Conservation (phyloP, 768 basidiomycete genomes). For the Glaciozyma antarctica region DNA sequence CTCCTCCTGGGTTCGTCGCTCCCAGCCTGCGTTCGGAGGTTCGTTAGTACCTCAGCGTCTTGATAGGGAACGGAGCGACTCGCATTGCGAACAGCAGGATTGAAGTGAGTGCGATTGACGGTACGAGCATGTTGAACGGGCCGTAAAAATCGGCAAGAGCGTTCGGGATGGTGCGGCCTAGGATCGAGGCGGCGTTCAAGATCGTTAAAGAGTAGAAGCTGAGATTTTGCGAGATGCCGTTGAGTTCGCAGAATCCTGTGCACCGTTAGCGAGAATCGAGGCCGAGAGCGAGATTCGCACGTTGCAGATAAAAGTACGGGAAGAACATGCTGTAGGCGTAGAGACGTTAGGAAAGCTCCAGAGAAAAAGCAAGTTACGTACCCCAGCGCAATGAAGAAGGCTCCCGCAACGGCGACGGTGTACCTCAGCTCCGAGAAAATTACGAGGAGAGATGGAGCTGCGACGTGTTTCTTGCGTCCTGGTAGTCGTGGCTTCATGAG, state of each 20-base stretch:
- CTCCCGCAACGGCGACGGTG: neutral
- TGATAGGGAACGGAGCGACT: neutral
- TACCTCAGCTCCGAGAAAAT: neutral
- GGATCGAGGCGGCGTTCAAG: constrained; percentile 55
- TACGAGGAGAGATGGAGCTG: neutral
- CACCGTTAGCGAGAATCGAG: too few relatives aligned
- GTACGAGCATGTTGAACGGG: constrained; percentile 5
- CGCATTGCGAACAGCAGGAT: constrained; percentile 33
- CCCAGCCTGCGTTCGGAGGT: neutral
- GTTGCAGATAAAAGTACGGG: constrained; percentile 2
- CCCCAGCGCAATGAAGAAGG: neutral
- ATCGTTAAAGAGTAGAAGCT: constrained; percentile 45
- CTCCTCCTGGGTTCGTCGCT: constrained; percentile 2
- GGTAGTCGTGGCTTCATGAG: neutral
- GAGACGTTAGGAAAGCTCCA: too few relatives aligned
- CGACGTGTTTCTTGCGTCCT: neutral
- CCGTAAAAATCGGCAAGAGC: constrained; percentile 26
- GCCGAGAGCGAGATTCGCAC: neutral
- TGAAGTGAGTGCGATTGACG: constrained; percentile 30
- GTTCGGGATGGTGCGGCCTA: constrained; percentile 54
- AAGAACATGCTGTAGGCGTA: too few relatives aligned
- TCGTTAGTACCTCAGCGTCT: too few relatives aligned
- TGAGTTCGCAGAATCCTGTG: constrained; percentile 6
- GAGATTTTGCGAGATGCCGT: constrained; percentile 15
- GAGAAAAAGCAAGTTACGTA: neutral